Evolutionary conservation across 2,329 filamentous ascomycete species (phyloP).

Genomic region (Rutstroemia sp.): DNA sequence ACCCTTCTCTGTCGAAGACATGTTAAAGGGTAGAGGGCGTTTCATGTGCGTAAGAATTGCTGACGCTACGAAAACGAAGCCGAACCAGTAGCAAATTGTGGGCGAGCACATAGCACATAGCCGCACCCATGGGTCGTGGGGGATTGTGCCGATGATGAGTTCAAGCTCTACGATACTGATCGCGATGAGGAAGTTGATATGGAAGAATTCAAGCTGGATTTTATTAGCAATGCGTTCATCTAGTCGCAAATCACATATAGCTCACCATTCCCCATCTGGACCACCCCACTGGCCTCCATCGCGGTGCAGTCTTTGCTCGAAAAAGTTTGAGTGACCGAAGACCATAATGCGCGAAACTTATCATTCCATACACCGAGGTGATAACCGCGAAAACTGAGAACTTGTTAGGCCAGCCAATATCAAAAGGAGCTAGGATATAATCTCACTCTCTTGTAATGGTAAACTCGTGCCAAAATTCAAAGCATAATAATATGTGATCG

Average conservation of each 20-base stretch:
- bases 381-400: slow-evolving; percentile 22
- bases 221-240: background rate
- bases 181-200: slow-evolving; percentile 21
- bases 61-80: slow-evolving; percentile 18
- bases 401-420: background rate
- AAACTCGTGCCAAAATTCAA: slow-evolving; percentile 22
- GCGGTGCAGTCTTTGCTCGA: slow-evolving; percentile 12
- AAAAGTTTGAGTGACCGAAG: slow-evolving; percentile 23
- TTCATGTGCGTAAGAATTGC: slow-evolving; percentile 18
- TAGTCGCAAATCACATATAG: background rate
- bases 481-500: slow-evolving; percentile 25
- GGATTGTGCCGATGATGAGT: slow-evolving; percentile 20
- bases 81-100: slow-evolving; percentile 23
- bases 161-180: slow-evolving; percentile 23
- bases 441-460: slow-evolving; percentile 21
- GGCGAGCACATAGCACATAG: slow-evolving; percentile 24
- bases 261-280: slow-evolving; percentile 25
- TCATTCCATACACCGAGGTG: slow-evolving; percentile 22
- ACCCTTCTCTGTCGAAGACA: slow-evolving; percentile 25
- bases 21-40: slow-evolving; percentile 21
- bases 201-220: slow-evolving; percentile 19
- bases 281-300: slow-evolving; percentile 24
- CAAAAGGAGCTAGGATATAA: background rate
- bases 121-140: slow-evolving; percentile 18
- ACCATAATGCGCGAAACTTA: slow-evolving; percentile 24